Base-by-base conservation (phyloP, 2,329 filamentous ascomycete genomes). In the Cryphonectria carpinicola region DNA sequence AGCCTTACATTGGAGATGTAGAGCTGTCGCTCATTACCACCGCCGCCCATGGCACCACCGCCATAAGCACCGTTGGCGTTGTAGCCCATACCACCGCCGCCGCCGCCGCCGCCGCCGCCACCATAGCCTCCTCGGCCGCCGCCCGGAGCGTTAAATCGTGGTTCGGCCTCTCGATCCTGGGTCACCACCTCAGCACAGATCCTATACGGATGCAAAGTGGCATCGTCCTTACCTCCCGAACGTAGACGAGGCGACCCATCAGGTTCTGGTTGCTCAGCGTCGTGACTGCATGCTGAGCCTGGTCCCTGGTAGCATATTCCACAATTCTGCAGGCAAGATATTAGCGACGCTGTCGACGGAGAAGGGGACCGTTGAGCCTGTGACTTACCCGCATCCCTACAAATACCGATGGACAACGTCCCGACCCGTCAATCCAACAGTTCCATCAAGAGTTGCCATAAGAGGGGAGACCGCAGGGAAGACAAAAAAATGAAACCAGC, bases 251-350 rank as follows among this genome's bases (percentile, higher is more conserved):
- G 82, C 96, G 92, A 72, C 96, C 96, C 95, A 98, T 98, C 73
- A 99, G 87, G 82, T 97, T 98, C 84, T 98, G 95, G 86, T 99
- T 99, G 89, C 95, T 98, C 84, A 99, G 93, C 81, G 94, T 96
- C 83, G 93, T 92, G 85, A 99, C 96, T 80, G 96, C 96, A 83
- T 94, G 92, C 84, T 98, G 96, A 81, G 96, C 96, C 92, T 99
- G 94, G 81, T 99, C 96, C 90, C 95, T 93, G 79, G 95, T 98
- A 83, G 95, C 95, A 91, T 99, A 99, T 92, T 99, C 96, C 92
- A 99, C 96, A 93, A 99, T 99, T 87, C 94, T 97, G 76, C 4
- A 46, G 17, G 28, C 22, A 25, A 2, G 3, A 49, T 37, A 74
- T 84, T 74, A 86, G 80, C 70, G 67, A 25, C 32, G 68, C 41